These are phyloP conservation scores for Tripidium arundinaceum DNA, from an alignment of 202 grass and related monocot species.

Conservation along the genomic window DNA sequence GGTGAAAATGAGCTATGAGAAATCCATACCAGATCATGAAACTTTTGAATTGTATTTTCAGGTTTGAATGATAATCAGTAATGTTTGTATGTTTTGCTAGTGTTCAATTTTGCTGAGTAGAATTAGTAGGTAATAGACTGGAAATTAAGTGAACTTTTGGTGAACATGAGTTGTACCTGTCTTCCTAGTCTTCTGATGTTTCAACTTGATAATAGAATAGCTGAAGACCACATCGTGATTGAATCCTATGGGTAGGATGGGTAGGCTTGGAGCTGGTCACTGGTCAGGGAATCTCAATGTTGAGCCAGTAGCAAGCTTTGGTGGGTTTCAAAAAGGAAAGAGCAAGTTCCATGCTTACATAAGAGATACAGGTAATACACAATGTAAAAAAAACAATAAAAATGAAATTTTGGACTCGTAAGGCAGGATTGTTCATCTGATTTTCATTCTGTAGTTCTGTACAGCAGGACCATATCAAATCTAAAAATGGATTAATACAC, in stretches of 20 bases:
- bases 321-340: background rate
- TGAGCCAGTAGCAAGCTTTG: background rate
- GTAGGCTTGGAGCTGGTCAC: background rate
- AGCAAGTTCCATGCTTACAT: too few species aligned
- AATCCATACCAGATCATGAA: background rate
- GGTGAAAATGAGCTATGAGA: background rate
- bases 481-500: background rate
- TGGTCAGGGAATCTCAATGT: background rate
- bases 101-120: background rate
- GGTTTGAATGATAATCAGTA: background rate
- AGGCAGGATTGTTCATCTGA: background rate
- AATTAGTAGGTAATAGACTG: background rate
- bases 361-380: too few species aligned
- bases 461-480: background rate
- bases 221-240: background rate
- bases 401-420: conserved; percentile 3
- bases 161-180: background rate
- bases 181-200: conserved; percentile 1
- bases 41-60: background rate
- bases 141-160: background rate
- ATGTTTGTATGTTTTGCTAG: background rate
- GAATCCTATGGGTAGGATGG: background rate
- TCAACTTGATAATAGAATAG: conserved; percentile 10
- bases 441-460: background rate
- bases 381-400: background rate